A percentile compares a stretch with the other conserved stretches of the same genome.
These are phyloP conservation scores for Cystobasidium ongulense DNA, from an alignment of 768 basidiomycete genomes.

Conservation along the genomic window DNA sequence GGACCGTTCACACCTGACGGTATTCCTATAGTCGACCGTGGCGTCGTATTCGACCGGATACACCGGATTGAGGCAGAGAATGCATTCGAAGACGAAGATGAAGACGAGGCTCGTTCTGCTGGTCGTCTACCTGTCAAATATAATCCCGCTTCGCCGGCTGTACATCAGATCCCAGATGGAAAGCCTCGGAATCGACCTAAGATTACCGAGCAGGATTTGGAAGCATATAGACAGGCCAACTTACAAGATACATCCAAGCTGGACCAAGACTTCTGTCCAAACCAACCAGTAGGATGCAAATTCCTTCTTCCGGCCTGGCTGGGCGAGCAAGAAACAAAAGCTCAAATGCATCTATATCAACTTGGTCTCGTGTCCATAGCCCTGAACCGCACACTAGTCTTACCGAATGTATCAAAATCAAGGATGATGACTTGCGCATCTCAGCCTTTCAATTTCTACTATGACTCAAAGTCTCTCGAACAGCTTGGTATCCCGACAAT, in stretches of 20 bases:
- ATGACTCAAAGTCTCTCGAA: constrained; percentile 44
- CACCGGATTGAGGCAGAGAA: constrained; percentile 36
- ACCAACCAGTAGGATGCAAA: constrained; percentile 30
- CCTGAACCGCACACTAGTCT: constrained; percentile 55
- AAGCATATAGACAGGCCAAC: not conserved
- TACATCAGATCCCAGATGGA: constrained; percentile 29
- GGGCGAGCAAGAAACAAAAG: constrained; percentile 57
- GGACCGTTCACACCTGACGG: not conserved
- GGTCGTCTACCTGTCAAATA: constrained; percentile 2
- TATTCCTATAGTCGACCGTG: constrained; percentile 35
- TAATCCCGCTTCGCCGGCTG: not conserved
- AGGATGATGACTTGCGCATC: constrained; percentile 53
- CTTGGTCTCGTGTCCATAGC: constrained; percentile 51
- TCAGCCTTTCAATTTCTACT: constrained; percentile 53
- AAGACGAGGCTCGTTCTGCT: constrained; percentile 19
- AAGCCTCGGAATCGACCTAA: not conserved
- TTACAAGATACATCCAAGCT: not conserved
- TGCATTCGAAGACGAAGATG: constrained; percentile 4
- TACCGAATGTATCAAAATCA: constrained; percentile 57
- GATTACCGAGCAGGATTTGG: not conserved
- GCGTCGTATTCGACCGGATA: constrained; percentile 36
- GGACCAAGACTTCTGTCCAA: constrained; percentile 15
- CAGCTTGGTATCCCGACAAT: constrained; percentile 43
- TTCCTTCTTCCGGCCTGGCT: constrained; percentile 37
- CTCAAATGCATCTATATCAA: constrained; percentile 54